Base-by-base conservation (phyloP, 2,329 filamentous ascomycete species). In the Coleophoma cylindrospora region DNA sequence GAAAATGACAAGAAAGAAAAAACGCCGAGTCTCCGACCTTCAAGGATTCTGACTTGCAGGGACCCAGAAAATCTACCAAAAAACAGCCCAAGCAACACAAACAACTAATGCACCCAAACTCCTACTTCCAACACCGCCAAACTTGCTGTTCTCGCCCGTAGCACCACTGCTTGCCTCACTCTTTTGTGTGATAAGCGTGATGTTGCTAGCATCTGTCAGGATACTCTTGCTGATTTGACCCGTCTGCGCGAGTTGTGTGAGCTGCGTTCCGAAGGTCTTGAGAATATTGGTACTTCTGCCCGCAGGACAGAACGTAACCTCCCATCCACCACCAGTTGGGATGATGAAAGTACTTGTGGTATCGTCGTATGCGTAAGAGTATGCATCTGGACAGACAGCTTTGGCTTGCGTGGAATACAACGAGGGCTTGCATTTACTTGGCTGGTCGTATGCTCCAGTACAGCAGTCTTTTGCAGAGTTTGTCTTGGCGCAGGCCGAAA, bases 351-450 rank as follows among this genome's bases (percentile, higher is more conserved):
- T 84, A 14, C 76, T 80, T 32, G 71, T 70, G 53, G 73, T 69
- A 60, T 83, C 79, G 57, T 82, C 77, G 66, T 80, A 81, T 46
- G 86, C 84, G 65, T 80, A 95, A 61, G 85, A 89, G 69, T 94
- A 95, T 3, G 89, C 89, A 68, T 95, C 89, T 1, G 89, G 89
- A 64, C 89, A 95, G 12, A 92, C 77, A 3, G 69, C 70, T 71
- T 95, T 94, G 48, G 87, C 86, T 11, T 74, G 74, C 51, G 73
- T 79, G 57, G 84, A 83, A 70, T 91, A 94, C 38, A 79, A 68
- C 46, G 83, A 83, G 3, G 86, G 83, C 52, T 75, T 72, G 70
- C 89, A 94, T 45, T 74, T 73, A 21, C 76, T 72, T 2, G 86
- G 77, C 37, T 77, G 76, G 61, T 84, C 74, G 68, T 86, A 87